Percentiles rank a stretch among this genome's conserved stretches.
phyloP scores from a whole-genome alignment of 805 yeast genomes.

The Teunomyces tritomae region DNA sequence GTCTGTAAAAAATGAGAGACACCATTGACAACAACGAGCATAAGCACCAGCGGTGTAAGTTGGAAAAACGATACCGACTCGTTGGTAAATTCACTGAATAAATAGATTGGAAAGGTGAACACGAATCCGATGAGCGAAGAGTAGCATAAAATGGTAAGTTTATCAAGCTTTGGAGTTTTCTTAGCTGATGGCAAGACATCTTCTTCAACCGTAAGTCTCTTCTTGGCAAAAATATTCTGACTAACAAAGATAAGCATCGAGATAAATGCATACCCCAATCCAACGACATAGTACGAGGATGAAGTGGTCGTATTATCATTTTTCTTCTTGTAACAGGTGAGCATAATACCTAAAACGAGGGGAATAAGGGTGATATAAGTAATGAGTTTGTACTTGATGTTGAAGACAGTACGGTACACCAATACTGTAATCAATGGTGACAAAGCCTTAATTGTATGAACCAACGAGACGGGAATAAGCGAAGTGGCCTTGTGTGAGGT shows the following conservation, averaged over 20 bases:
- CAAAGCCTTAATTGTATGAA: constrained; percentile 89
- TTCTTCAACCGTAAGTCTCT: constrained; percentile 49
- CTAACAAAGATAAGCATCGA: constrained; percentile 70
- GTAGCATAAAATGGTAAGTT: constrained; percentile 66
- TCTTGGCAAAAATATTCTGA: constrained; percentile 80
- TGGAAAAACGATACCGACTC: constrained; percentile 26
- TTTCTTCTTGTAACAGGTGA: constrained; percentile 60
- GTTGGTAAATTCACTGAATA: constrained; percentile 49
- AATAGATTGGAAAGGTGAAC: constrained; percentile 65
- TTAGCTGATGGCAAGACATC: constrained; percentile 22
- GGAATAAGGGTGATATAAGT: constrained; percentile 83
- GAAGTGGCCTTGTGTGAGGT: constrained; percentile 91
- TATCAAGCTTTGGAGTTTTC: constrained; percentile 51
- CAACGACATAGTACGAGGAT: constrained; percentile 24
- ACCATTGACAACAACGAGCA: constrained; percentile 59
- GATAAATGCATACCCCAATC: constrained; percentile 49
- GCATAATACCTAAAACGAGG: constrained; percentile 78
- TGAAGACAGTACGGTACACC: constrained; percentile 65
- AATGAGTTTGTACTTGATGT: constrained; percentile 51
- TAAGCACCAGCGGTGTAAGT: constrained; percentile 27
- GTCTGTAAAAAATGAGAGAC: constrained; percentile 69
- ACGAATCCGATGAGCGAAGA: constrained; percentile 69
- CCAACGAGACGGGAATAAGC: constrained; percentile 88
- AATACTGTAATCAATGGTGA: constrained; percentile 87
- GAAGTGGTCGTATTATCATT: constrained; percentile 14